A percentile compares a stretch with the other conserved stretches of the same genome.
Conservation (phyloP, 352 stramenopile genomes). For the Phytophthora nicotianae region DNA sequence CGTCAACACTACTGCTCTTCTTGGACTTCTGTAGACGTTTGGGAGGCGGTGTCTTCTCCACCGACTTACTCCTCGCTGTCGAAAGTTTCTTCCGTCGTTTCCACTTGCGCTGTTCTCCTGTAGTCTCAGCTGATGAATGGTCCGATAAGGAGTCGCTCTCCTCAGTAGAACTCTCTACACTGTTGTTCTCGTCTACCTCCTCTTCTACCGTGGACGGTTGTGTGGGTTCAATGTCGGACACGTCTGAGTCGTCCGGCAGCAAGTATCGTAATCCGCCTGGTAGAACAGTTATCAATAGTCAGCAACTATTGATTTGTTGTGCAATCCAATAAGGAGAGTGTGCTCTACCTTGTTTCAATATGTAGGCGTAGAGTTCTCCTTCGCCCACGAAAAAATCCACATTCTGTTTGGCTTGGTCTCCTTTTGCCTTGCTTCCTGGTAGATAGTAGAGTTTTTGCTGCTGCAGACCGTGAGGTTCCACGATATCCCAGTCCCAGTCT, state of each 20-base stretch:
- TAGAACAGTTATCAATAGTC: neutral
- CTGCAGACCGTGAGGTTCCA: conserved; percentile 28
- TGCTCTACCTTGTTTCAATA: conserved; percentile 37
- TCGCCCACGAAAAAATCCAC: conserved; percentile 40
- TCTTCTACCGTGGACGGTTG: conserved; percentile 9
- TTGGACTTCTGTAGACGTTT: conserved; percentile 17
- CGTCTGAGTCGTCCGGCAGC: conserved; percentile 29
- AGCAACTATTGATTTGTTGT: neutral
- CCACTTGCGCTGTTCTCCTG: conserved; percentile 31
- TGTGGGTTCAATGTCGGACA: conserved; percentile 25
- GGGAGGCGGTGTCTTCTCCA: conserved; percentile 6
- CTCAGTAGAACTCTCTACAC: conserved; percentile 6
- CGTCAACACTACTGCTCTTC: conserved; percentile 9
- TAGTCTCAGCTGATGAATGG: conserved; percentile 3
- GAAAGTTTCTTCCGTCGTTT: conserved; percentile 45
- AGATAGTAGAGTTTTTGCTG: conserved; percentile 36
- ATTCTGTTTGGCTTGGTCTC: neutral
- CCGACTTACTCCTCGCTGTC: conserved; percentile 20
- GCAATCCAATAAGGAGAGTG: conserved; percentile 1
- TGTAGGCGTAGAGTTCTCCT: conserved; percentile 43
- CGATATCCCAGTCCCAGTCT: conserved; percentile 23
- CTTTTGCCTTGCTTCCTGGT: conserved; percentile 14
- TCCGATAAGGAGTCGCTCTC: conserved; percentile 9
- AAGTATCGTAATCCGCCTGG: conserved; percentile 34
- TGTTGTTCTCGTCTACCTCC: neutral